Percentiles rank a stretch among this genome's conserved stretches.
Conservation (phyloP, 2,329 filamentous ascomycete genomes). For the Conoideocrella luteorostrata region DNA sequence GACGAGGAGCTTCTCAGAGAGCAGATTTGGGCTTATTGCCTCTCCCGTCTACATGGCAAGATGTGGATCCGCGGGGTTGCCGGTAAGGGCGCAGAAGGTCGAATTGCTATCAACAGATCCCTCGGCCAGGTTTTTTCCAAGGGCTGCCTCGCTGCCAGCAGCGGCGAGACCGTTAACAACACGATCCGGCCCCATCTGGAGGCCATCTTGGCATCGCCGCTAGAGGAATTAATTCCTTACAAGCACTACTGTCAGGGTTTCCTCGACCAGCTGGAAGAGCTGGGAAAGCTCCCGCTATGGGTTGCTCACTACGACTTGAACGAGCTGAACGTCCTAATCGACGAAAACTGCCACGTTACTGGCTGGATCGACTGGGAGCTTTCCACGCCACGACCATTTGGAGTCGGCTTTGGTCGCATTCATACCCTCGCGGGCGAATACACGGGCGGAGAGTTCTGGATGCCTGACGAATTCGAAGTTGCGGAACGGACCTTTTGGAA, state of each 20-base stretch:
- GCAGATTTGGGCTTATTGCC: conserved; percentile 4
- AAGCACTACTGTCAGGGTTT: background rate
- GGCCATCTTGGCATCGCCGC: conserved; percentile 3
- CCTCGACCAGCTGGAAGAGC: background rate
- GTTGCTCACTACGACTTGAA: conserved; percentile 5
- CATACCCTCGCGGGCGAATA: conserved; percentile 19
- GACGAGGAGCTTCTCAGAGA: background rate
- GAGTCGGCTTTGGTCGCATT: conserved; percentile 15
- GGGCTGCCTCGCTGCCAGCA: conserved; percentile 2
- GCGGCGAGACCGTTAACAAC: background rate
- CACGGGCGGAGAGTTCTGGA: conserved; percentile 18
- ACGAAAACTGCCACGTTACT: conserved; percentile 4
- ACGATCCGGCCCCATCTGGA: conserved; percentile 4
- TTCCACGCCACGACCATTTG: conserved; percentile 3
- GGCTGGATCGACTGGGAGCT: conserved; percentile 6
- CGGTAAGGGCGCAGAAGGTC: conserved; percentile 2
- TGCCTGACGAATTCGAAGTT: conserved; percentile 19
- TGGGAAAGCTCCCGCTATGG: conserved; percentile 2
- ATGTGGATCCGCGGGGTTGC: conserved; percentile 3
- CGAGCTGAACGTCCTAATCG: conserved; percentile 1
- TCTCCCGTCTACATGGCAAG: conserved; percentile 1
- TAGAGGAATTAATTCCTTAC: conserved; percentile 2
- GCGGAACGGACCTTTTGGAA: conserved; percentile 21
- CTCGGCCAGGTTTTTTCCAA: conserved; percentile 4
- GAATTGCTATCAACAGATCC: conserved; percentile 4